Base-by-base conservation (phyloP, 2,329 filamentous ascomycete genomes). In the Alternaria ventricosa region DNA sequence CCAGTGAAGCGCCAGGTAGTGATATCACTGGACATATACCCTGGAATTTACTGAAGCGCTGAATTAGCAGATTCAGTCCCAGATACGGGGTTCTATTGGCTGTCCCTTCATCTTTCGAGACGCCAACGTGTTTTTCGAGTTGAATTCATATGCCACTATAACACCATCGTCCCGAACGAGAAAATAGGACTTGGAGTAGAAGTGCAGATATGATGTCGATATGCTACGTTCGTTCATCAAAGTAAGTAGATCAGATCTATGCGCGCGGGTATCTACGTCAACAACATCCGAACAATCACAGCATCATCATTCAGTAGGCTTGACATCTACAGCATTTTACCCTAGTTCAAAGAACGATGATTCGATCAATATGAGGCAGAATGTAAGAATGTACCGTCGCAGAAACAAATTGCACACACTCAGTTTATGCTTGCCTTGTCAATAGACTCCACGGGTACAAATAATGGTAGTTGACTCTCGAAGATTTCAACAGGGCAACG, bases 241-340 rank as follows among this genome's bases (percentile, higher is more conserved):
- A 5, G 67, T 61, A 5, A 76, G 70, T 25, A 75, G 51, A 4
- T 75, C 69, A 8, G 80, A 57, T n/a, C 79, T 10, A 88, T 69
- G 45, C 87, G 83, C 8, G 85, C 75, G 55, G 86, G 62, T 87
- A 84, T 63, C 36, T 77, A 69, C 0, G 83, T 87, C 33, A 88
- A 75, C 70, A 88, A 88, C 0, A 84, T 74, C 49, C 33, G 13
- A 8, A 53, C 6, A 10, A n/a, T 4, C 22, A 33, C 12, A 51
- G 18, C 2, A 4, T 36, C 3, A 36, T 2, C 2, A 7, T 36
- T 3, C 0, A 15, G 12, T 28, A 23, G 28, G 13, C 20, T 23
- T 13, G 3, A 20, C 3, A 13, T 33, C 1, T 22, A 8, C 28
- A 13, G 4, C 61, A 75, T 71, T 55, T 83, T 82, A 57, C 82